Evolutionary conservation across 2,329 filamentous ascomycete species (phyloP).

Genomic region (Fusarium siculi): DNA sequence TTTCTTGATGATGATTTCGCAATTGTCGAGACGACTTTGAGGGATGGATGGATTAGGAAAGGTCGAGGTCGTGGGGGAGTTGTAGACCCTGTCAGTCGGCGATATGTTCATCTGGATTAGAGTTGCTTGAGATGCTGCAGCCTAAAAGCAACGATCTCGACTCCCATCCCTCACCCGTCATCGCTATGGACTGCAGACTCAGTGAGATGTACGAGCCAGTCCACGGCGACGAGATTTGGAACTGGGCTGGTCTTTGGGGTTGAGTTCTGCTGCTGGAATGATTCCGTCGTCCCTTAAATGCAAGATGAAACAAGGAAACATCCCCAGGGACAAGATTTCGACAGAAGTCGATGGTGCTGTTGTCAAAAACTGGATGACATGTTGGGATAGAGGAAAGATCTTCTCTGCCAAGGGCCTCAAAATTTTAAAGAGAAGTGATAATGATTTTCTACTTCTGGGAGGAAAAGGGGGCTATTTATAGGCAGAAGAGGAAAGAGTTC

Average conservation of each 20-base stretch:
- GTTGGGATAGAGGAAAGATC: not conserved
- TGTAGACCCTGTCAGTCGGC: no score
- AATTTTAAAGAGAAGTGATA: accelerated
- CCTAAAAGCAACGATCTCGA: no score
- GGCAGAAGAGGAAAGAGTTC: accelerated
- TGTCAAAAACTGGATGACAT: not conserved
- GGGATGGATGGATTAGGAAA: no score
- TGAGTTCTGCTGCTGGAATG: not conserved
- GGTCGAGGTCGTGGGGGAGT: no score
- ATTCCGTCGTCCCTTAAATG: not conserved
- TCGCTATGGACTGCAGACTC: not conserved
- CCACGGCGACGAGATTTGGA: not conserved
- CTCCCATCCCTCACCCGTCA: no score
- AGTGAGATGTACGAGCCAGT: not conserved
- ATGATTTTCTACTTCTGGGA: not conserved
- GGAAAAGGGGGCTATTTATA: not conserved
- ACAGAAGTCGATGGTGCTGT: not conserved
- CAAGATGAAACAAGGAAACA: not conserved
- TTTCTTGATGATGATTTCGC: no score
- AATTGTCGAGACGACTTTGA: no score
- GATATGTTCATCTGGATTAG: no score
- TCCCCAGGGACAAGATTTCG: not conserved
- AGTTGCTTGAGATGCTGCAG: no score
- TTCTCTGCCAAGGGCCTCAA: no score
- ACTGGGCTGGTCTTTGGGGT: not conserved